Evolutionary conservation across 306 rosid genomes (phyloP).

Genomic region (Rubus idaeus): DNA sequence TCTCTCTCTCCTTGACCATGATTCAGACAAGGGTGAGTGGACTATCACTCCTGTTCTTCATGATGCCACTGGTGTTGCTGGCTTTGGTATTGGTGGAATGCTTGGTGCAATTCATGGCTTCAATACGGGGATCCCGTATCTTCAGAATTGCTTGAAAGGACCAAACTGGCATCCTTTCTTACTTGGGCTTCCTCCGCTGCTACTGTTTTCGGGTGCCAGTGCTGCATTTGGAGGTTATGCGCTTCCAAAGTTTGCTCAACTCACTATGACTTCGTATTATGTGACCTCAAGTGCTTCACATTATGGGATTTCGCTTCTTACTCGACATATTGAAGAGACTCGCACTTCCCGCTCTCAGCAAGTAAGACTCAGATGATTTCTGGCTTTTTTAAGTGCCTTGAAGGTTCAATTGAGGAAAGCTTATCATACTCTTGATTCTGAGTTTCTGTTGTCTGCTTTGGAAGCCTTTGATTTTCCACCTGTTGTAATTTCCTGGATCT

Average conservation of each 20-base stretch:
- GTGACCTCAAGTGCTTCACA: conserved; percentile 87
- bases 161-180: conserved; percentile 95
- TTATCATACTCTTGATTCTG: too few relatives aligned
- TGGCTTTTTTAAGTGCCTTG: neutral
- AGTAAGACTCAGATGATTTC: conserved; percentile 46
- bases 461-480: too few relatives aligned
- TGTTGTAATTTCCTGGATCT: too few relatives aligned
- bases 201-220: conserved; percentile 71
- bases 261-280: conserved; percentile 82
- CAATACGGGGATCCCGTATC: conserved; percentile 81
- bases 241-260: conserved; percentile 81
- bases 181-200: conserved; percentile 86
- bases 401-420: too few relatives aligned
- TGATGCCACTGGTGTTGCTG: conserved; percentile 72
- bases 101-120: conserved; percentile 73
- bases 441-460: too few relatives aligned
- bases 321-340: conserved; percentile 79
- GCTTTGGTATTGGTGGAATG: conserved; percentile 80
- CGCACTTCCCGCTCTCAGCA: conserved; percentile 42
- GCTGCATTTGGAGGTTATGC: conserved; percentile 92
- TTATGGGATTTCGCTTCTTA: conserved; percentile 84
- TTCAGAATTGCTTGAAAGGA: conserved; percentile 78
- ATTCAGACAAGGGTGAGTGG: conserved; percentile 68
- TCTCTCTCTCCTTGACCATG: conserved; percentile 66
- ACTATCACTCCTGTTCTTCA: conserved; percentile 73